Conservation (phyloP, 441 rosid species). For the Corymbia calophylla region DNA sequence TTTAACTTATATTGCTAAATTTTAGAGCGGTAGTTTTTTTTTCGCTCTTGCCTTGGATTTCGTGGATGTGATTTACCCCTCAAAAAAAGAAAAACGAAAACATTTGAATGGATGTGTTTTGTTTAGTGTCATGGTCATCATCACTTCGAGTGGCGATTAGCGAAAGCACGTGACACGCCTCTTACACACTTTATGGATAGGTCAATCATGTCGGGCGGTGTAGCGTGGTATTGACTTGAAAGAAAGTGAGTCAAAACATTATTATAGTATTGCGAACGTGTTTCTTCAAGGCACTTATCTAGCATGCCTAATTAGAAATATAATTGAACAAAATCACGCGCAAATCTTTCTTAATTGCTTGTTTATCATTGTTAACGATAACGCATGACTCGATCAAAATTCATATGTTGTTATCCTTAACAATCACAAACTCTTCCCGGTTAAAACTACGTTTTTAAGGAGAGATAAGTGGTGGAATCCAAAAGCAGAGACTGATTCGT, state of each 20-base stretch:
- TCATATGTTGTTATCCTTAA: no score
- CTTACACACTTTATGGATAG: background rate
- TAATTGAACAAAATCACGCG: background rate
- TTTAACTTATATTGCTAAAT: background rate
- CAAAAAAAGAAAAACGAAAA: accelerated
- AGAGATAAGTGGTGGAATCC: background rate
- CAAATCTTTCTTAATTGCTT: background rate
- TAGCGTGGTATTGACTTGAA: background rate
- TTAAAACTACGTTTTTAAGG: background rate
- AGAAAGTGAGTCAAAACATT: background rate
- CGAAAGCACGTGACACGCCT: background rate
- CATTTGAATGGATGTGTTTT: background rate
- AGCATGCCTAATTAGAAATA: background rate
- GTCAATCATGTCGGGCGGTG: background rate
- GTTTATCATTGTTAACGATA: no score
- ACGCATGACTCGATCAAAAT: no score
- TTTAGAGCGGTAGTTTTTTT: background rate
- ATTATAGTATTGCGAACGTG: background rate
- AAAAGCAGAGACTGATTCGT: background rate
- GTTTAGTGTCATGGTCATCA: background rate
- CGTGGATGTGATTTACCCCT: background rate
- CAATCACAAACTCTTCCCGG: background rate
- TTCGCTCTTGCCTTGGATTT: background rate
- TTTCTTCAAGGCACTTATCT: background rate
- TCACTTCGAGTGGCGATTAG: background rate